Conservation (phyloP, 768 basidiomycete genomes). For the Scleroderma citrinum region DNA sequence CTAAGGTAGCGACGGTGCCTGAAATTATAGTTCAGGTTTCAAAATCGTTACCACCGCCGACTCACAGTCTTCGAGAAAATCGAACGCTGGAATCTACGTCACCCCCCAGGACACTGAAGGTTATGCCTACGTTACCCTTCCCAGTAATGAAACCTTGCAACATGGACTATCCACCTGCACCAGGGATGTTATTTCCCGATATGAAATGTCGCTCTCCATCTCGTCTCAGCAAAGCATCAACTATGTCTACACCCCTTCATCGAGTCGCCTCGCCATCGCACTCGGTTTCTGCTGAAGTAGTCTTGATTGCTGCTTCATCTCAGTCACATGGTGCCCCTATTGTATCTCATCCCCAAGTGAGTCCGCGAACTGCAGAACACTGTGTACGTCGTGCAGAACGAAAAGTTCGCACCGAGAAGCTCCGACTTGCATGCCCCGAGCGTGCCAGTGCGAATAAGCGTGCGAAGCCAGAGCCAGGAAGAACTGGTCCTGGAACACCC, state of each 20-base stretch:
- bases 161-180: not conserved
- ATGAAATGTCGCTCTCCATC: not conserved
- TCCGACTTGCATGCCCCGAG: constrained; percentile 41
- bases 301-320: not conserved
- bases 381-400: constrained; percentile 16
- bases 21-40: not conserved
- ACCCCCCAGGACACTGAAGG: too few species aligned
- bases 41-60: not conserved
- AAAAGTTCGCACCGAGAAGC: constrained; percentile 30
- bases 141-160: constrained; percentile 13
- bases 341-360: not conserved
- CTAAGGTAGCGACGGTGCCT: not conserved
- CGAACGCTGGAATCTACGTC: not conserved
- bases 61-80: not conserved
- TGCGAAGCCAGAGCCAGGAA: constrained; percentile 14
- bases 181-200: constrained; percentile 4
- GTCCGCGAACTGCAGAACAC: constrained; percentile 16
- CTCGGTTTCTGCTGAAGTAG: not conserved
- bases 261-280: not conserved
- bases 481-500: not conserved
- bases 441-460: constrained; percentile 28
- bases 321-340: not conserved
- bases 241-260: not conserved
- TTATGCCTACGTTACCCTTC: constrained; percentile 15
- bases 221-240: not conserved